These are phyloP conservation scores for Akanthomyces lecanii DNA, from an alignment of 2,329 filamentous ascomycete species.

Conservation along the genomic window DNA sequence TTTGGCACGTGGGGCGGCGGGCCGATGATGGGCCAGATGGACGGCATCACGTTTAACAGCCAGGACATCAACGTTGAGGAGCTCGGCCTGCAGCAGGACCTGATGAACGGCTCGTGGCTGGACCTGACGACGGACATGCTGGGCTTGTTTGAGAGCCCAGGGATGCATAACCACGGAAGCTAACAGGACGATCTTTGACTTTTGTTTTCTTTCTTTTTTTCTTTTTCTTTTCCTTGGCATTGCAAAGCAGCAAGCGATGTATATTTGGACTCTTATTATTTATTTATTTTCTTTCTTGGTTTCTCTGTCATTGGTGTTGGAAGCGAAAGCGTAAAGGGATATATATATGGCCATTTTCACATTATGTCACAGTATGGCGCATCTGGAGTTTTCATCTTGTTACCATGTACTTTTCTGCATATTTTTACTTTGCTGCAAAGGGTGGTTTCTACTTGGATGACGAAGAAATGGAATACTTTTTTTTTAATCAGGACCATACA, in stretches of 20 bases:
- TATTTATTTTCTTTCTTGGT: not conserved
- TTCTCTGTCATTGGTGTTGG: not conserved
- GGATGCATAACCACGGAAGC: constrained; percentile 23
- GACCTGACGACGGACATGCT: constrained; percentile 66
- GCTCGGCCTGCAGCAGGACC: constrained; percentile 57
- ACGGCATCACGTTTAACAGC: constrained; percentile 66
- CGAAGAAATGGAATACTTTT: not conserved
- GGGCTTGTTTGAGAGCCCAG: constrained; percentile 46
- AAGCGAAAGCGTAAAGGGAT: not conserved
- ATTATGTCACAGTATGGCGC: not conserved
- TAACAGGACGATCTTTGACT: not conserved
- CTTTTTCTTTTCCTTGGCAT: not conserved
- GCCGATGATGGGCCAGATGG: constrained; percentile 31
- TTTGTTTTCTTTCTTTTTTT: not conserved
- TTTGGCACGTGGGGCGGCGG: constrained; percentile 28
- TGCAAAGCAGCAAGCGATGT: constrained; percentile 11
- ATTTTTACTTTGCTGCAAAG: not conserved
- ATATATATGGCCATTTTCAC: not conserved
- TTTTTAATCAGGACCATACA: not conserved
- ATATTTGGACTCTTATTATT: not conserved
- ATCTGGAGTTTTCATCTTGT: not conserved
- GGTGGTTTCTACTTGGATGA: not conserved
- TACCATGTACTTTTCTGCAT: not conserved
- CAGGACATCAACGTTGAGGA: constrained; percentile 73
- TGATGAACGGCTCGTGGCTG: constrained; percentile 63